Evolutionary conservation across 2,329 filamentous ascomycete genomes (phyloP).

Genomic region (Leptosphaerulina australis): DNA sequence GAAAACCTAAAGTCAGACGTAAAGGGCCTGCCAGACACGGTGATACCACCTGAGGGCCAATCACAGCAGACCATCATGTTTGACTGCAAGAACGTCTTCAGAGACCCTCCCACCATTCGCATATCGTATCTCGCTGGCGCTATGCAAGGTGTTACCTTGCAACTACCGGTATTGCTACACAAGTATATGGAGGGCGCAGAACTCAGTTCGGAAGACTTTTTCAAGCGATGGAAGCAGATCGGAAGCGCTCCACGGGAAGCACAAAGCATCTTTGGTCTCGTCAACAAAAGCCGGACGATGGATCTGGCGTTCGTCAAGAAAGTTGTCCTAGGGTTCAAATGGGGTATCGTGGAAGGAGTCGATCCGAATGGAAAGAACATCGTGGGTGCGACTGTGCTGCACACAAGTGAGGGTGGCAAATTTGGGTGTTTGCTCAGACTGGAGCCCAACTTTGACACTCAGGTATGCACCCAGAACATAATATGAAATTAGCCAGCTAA

Average conservation of each 20-base stretch:
- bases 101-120: constrained; percentile 84
- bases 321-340: constrained; percentile 83
- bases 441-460: constrained; percentile 90
- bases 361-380: constrained; percentile 94
- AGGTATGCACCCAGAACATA: constrained; percentile 67
- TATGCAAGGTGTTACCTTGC: constrained; percentile 87
- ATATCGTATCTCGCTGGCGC: constrained; percentile 94
- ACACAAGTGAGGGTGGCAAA: constrained; percentile 83
- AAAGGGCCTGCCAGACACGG: constrained; percentile 86
- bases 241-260: constrained; percentile 85
- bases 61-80: constrained; percentile 95
- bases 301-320: constrained; percentile 72
- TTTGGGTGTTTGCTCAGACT: constrained; percentile 91
- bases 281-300: constrained; percentile 66
- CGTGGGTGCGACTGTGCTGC: constrained; percentile 86
- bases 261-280: constrained; percentile 81
- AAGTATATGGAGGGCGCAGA: constrained; percentile 97
- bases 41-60: constrained; percentile 74
- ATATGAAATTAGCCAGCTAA: constrained; percentile 20
- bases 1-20: constrained; percentile 82
- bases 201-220: constrained; percentile 89
- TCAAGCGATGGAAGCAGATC: constrained; percentile 99
- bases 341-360: constrained; percentile 82
- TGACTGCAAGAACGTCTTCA: constrained; percentile 81
- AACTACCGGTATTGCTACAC: constrained; percentile 85